Evolutionary conservation across 805 yeast genomes (phyloP), one percentile per base, ranked within the genome.

Genomic region (Diddensiella transvaalensis): DNA sequence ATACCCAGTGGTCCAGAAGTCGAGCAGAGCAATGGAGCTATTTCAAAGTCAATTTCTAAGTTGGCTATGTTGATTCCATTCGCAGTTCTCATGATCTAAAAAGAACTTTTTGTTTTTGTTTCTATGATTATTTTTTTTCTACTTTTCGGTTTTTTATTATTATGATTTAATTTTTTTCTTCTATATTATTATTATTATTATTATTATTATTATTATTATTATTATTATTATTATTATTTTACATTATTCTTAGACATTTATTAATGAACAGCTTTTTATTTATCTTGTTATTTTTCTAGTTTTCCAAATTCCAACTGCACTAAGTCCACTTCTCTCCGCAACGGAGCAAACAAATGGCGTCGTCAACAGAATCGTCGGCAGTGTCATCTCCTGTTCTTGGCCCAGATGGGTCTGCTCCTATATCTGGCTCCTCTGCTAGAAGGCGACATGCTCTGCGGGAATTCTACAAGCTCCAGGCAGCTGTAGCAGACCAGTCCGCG

Each of bases 371-470:
- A 21, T 40, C 29, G 13, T 23, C 29, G 18, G 15, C 15, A 22
- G 13, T 21, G 42, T 40, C 42, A 22, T 21, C 42, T 18, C 30
- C 42, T n/a, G 13, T 40, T n/a, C 19, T 40, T 13, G 23, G 42
- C 13, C 22, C 22, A 13, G 6, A 4, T 15, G 19, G 19, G 44
- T 41, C 44, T 3, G n/a, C 18, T 3, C 40, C 46, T 15, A 13
- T 26, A 26, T 17, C 21, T 8, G 29, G 47, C 29, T 4, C 39
- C 41, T 40, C 55, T 1, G 52, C 58, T 11, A 46, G 61, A 18
- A 49, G 62, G 10, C 55, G 67, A n/a, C 44, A 54, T 29, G 69
- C 69, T 4, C 58, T 67, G 19, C 52, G 71, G 5, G 68, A 67
- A 44, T 67, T 67, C 46, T 67, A 67, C 57, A 61, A 60, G 50